Percentiles rank a stretch among this genome's conserved stretches.
Evolutionary conservation across 192 early-diverging fungal genomes (phyloP).

Genomic region (Coemansia sp.): DNA sequence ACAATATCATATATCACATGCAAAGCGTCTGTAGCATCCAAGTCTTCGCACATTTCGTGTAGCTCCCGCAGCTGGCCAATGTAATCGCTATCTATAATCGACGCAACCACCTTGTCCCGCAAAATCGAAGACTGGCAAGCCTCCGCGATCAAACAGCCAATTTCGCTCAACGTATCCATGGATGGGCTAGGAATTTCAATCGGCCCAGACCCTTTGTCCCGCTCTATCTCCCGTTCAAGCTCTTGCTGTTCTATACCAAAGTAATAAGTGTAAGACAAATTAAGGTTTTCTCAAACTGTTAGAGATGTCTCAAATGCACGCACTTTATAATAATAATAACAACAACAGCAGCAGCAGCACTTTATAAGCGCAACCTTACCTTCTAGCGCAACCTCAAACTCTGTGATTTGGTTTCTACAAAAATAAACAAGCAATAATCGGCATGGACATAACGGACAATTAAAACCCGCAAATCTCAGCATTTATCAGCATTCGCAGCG

Average conservation of each 20-base stretch:
- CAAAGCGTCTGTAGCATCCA: slow-evolving; percentile 72
- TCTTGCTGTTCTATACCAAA: slow-evolving; percentile 18
- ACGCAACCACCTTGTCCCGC: slow-evolving; percentile 63
- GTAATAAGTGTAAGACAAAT: not conserved
- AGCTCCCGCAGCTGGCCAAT: slow-evolving; percentile 68
- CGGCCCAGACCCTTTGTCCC: not conserved
- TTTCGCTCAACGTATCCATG: slow-evolving; percentile 66
- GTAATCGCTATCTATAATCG: slow-evolving; percentile 65
- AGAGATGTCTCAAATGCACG: not conserved
- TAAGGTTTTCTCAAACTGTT: not conserved
- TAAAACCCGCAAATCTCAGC: not conserved
- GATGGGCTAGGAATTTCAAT: slow-evolving; percentile 64
- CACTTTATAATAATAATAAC: not conserved
- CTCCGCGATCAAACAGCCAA: slow-evolving; percentile 65
- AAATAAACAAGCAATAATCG: not conserved
- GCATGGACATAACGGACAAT: not conserved
- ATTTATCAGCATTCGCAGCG: not conserved
- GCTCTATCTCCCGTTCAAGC: not conserved
- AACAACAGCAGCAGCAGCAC: not conserved
- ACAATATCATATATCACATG: slow-evolving; percentile 73
- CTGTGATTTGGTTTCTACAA: slow-evolving; percentile 50
- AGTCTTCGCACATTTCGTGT: slow-evolving; percentile 78
- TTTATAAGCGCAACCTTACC: slow-evolving; percentile 24
- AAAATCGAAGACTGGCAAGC: slow-evolving; percentile 57
- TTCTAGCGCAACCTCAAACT: slow-evolving; percentile 52